These are phyloP conservation scores for Boletellus deceptivus DNA, from an alignment of 1,284 basidiomycete genomes.

Conservation along the genomic window DNA sequence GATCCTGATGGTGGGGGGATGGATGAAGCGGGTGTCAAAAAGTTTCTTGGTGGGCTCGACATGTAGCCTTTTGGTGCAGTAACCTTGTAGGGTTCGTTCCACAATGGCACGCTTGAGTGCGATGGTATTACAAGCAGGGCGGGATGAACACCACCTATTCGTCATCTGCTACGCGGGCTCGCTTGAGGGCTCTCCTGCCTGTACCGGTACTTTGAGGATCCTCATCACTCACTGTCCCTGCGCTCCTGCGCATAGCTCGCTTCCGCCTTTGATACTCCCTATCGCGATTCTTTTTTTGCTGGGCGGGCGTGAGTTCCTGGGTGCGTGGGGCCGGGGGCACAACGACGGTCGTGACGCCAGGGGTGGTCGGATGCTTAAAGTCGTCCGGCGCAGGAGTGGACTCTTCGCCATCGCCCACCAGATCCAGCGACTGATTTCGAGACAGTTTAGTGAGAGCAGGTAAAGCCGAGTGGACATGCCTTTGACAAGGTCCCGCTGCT, in stretches of 20 bases:
- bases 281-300: conserved; percentile 69
- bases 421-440: conserved; percentile 58
- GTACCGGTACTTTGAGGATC: conserved; percentile 53
- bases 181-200: conserved; percentile 56
- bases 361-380: conserved; percentile 54
- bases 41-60: conserved; percentile 56
- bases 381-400: conserved; percentile 58
- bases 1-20: conserved; percentile 65
- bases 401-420: conserved; percentile 71
- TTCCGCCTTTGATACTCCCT: conserved; percentile 75
- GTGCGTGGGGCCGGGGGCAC: conserved; percentile 67
- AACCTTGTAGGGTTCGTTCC: neutral
- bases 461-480: conserved; percentile 38
- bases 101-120: neutral
- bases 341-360: conserved; percentile 69
- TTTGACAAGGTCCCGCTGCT: conserved; percentile 73
- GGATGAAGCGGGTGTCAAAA: conserved; percentile 51
- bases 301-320: conserved; percentile 64
- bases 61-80: conserved; percentile 34
- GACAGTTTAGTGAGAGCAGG: conserved; percentile 2
- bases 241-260: conserved; percentile 59
- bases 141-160: conserved; percentile 32
- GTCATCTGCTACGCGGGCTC: conserved; percentile 59
- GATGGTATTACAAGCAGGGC: conserved; percentile 1
- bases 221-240: conserved; percentile 64